Base-by-base conservation (phyloP, 2,329 filamentous ascomycete genomes). In the Geosmithia flava region DNA sequence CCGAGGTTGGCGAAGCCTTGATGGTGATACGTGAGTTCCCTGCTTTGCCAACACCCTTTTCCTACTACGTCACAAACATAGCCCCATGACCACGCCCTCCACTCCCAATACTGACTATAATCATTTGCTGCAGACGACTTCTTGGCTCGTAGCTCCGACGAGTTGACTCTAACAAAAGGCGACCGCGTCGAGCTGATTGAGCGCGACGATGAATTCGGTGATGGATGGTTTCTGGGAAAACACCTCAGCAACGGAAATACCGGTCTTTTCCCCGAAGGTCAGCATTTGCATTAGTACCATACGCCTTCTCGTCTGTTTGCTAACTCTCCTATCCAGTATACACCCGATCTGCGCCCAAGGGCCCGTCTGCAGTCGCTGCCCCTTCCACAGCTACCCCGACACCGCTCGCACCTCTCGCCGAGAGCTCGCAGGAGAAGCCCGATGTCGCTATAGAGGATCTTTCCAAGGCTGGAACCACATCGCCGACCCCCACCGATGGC, bases 101-200 rank as follows among this genome's bases (percentile, higher is more conserved):
- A 16, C 11, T 37, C 11, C 15, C 11, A 16, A 19, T 23, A 13
- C 52, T 52, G 13, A 54, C 51, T 29, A n/a, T 47, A 52, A 43
- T 42, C 40, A 30, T 13, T 3, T 42, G 42, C 41, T 49, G 43
- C 50, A 95, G 88, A 98, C 68, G 89, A 96, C 67, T 97, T 98
- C 64, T 73, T 82, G 56, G 90, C 91, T 50, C 82, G 93, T 55
- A 94, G 89, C 65, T 85, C 87, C 50, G 93, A 98, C 68, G 93
- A 98, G 72, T 75, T 98, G 60, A 94, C 81, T 56, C 74, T 98
- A 54, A 73, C 80, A 48, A 94, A 94, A 60, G 90, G 86, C 56
- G 86, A 93, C 59, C 80, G 85, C 53, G 83, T 94, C 52, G 84
- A 91, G 68, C 69, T 94, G 53, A 79, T 91, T 53, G 87, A 93